Conservation (phyloP, 805 yeast genomes). For the Yamadazyma endophytica region DNA sequence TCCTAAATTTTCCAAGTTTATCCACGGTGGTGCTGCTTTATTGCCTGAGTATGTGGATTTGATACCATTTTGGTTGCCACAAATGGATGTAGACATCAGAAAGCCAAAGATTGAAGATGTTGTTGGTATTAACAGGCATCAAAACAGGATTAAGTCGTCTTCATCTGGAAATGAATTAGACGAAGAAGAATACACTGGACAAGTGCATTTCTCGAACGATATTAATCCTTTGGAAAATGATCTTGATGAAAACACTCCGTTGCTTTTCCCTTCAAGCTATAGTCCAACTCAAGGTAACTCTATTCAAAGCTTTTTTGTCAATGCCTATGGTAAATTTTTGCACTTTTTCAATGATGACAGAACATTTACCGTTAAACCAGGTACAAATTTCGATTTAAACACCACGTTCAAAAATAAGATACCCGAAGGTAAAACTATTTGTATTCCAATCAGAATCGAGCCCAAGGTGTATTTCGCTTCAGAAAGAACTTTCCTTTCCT, state of each 20-base stretch:
- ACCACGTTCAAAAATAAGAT: conserved; percentile 50
- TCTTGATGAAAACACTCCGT: conserved; percentile 44
- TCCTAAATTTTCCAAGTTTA: conserved; percentile 95
- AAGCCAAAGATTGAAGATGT: conserved; percentile 67
- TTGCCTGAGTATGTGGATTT: conserved; percentile 77
- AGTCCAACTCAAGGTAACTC: conserved; percentile 19
- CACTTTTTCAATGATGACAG: conserved; percentile 43
- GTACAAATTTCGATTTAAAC: conserved; percentile 43
- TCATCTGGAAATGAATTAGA: conserved; percentile 59
- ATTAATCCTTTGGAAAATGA: conserved; percentile 46
- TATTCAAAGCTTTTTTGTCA: conserved; percentile 26
- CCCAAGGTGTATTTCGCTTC: conserved; percentile 99
- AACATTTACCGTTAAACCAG: conserved; percentile 40
- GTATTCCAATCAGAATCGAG: conserved; percentile 94
- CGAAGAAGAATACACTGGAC: conserved; percentile 55
- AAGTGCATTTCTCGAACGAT: conserved; percentile 43
- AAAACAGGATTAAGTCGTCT: conserved; percentile 21
- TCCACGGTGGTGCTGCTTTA: conserved; percentile 93
- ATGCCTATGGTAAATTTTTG: conserved; percentile 32
- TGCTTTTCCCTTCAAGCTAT: conserved; percentile 37
- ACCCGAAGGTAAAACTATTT: conserved; percentile 85
- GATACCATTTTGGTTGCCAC: conserved; percentile 97
- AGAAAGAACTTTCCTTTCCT: conserved; percentile 88
- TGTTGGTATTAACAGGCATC: conserved; percentile 57
- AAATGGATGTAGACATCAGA: conserved; percentile 92